A percentile compares a stretch with the other conserved stretches of the same genome.
phyloP scores from a whole-genome alignment of 768 basidiomycete genomes.

The Suillus subaureus region DNA sequence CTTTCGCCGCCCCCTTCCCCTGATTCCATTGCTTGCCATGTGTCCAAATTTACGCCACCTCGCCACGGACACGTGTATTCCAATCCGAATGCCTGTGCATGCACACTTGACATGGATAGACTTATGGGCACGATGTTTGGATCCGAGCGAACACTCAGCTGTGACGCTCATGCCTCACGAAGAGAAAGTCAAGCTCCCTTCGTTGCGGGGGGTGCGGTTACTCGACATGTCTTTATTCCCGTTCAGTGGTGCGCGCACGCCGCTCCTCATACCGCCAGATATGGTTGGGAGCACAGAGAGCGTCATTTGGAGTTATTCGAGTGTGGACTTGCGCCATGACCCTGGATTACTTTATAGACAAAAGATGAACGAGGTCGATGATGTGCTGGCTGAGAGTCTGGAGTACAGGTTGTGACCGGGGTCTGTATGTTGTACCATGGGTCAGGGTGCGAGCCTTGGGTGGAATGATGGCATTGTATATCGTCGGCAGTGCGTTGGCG shows the following conservation, averaged over 20 bases:
- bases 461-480: background rate
- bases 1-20: background rate
- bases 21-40: background rate
- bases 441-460: background rate
- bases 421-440: background rate
- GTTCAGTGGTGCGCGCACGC: background rate
- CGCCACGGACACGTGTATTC: background rate
- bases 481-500: background rate
- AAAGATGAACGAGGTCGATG: background rate
- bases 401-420: background rate
- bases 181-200: background rate
- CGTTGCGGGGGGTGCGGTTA: background rate
- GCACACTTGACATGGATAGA: background rate
- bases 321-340: background rate
- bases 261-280: constrained; percentile 1
- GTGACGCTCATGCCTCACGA: background rate
- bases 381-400: background rate
- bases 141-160: background rate
- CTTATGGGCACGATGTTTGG: background rate
- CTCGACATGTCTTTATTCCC: background rate
- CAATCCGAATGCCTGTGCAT: background rate
- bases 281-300: background rate
- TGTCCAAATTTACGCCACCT: background rate
- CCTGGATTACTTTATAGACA: constrained; percentile 1
- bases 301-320: background rate